Evolutionary conservation across 768 basidiomycete genomes (phyloP).

Genomic region (Xerocomellus intermedius): DNA sequence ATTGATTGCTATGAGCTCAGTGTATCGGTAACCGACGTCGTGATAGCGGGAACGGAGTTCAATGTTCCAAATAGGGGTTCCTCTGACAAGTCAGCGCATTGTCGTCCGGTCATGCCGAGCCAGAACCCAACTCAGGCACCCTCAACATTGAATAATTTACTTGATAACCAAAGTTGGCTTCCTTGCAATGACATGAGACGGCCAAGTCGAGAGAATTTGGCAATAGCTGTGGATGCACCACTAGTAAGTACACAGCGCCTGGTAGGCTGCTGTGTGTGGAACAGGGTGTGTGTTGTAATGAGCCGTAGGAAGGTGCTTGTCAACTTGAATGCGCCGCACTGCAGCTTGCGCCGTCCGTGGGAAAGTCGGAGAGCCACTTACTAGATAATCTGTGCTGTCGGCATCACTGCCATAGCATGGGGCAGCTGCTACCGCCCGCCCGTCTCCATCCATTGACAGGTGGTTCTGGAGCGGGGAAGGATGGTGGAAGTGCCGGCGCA

Average conservation of each 20-base stretch:
- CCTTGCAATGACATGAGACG: neutral
- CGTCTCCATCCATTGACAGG: too few species aligned
- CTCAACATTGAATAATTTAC: neutral
- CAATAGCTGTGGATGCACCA: neutral
- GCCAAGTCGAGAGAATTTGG: neutral
- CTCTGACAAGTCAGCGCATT: neutral
- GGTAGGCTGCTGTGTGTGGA: neutral
- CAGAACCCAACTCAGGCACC: neutral
- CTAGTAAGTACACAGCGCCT: neutral
- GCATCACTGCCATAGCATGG: too few species aligned
- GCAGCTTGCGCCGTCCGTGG: neutral
- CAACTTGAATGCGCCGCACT: neutral
- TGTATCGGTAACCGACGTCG: too few species aligned
- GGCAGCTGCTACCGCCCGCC: neutral
- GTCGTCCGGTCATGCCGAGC: neutral
- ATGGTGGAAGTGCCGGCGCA: neutral
- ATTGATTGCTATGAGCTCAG: too few species aligned
- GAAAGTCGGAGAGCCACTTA: neutral
- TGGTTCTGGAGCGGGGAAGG: neutral
- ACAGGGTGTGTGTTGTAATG: neutral
- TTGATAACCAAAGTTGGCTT: neutral
- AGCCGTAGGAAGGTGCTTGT: neutral
- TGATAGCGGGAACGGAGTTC: too few species aligned
- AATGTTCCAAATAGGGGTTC: neutral
- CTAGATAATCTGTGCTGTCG: neutral